Evolutionary conservation across 495 filamentous ascomycete genomes (phyloP), one percentile per base, ranked within the genome.

Genomic region (Hypoxylon lenormandii): DNA sequence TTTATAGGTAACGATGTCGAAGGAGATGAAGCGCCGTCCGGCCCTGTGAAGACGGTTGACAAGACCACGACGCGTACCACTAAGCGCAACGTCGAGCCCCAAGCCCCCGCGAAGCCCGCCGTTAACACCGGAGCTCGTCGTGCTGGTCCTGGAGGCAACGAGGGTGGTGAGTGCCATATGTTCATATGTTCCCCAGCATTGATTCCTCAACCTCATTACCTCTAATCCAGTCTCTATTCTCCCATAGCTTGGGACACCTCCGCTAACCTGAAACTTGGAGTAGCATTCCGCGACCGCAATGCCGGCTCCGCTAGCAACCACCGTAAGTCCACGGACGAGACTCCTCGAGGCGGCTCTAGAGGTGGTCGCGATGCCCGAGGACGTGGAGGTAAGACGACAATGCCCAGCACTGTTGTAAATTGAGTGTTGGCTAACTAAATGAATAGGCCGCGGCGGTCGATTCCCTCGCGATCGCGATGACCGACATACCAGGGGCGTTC

Each of bases 221-320:
- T 50, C 50, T 37, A 37, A 16, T 33, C 33, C 26, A 42, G 23
- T 38, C 50, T 19, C 42, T 22, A 2, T 13, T 43, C 18, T 62
- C 12, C 21, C 4, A 2, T 16, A 18, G 16, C 21, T 56, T 46
- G 21, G 30, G 58, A 38, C 59, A 18, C 47, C 33, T 43, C 6
- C 21, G 43, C 59, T 71, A 58, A 71, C 49, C 21, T 48, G 40
- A 16, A 54, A 36, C n/a, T 37, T 23, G 43, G 16, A 59, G 21
- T 73, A 97, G 94, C 92, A 78, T 96, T 91, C 89, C 92, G 91
- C 79, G 93, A 97, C 81, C 91, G 92, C 77, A 88, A 89, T 68
- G 92, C 91, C 74, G 95, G 93, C 66, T 82, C 86, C 72, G 83
- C 84, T 64, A 89, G 86, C 85, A 97, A 98, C 85, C 91, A 92